A percentile compares a stretch with the other conserved stretches of the same genome.
Conservation (phyloP, 495 filamentous ascomycete species). For the Monascus purpureus region DNA sequence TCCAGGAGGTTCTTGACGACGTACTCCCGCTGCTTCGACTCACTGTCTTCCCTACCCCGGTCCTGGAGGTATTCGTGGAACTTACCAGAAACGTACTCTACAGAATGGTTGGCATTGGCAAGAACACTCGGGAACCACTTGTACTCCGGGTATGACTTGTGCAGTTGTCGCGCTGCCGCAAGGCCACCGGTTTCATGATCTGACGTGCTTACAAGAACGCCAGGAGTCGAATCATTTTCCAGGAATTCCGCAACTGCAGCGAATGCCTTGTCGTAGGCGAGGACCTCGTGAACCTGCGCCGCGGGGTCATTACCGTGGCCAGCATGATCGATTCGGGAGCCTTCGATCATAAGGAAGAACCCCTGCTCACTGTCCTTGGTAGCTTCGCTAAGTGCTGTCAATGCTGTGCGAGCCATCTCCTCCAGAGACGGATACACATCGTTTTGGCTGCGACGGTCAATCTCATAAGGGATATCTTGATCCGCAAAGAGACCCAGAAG, state of each 20-base stretch:
- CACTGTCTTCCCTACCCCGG: slow-evolving; percentile 7
- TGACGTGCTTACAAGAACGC: slow-evolving; percentile 73
- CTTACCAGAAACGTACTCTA: slow-evolving; percentile 48
- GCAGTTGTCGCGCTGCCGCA: slow-evolving; percentile 60
- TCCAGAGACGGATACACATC: slow-evolving; percentile 77
- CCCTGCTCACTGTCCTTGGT: slow-evolving; percentile 78
- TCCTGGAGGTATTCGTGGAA: slow-evolving; percentile 42
- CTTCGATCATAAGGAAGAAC: slow-evolving; percentile 98
- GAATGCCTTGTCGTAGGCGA: slow-evolving; percentile 84
- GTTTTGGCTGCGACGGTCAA: slow-evolving; percentile 67
- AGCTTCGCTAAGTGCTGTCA: slow-evolving; percentile 65
- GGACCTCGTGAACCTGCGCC: slow-evolving; percentile 86
- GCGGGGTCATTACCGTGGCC: slow-evolving; percentile 92
- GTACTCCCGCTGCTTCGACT: slow-evolving; percentile 27
- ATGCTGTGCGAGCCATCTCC: slow-evolving; percentile 78
- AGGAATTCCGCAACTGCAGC: slow-evolving; percentile 72
- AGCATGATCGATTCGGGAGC: slow-evolving; percentile 89
- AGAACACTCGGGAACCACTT: slow-evolving; percentile 75
- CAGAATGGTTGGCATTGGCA: slow-evolving; percentile 65
- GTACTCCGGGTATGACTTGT: slow-evolving; percentile 57
- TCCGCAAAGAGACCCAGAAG: slow-evolving; percentile 76
- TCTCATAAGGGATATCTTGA: slow-evolving; percentile 78
- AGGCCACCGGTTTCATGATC: slow-evolving; percentile 95
- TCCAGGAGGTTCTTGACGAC: slow-evolving; percentile 46
- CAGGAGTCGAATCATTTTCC: slow-evolving; percentile 53